A percentile compares a stretch with the other conserved stretches of the same genome.
phyloP scores from a whole-genome alignment of 2,329 filamentous ascomycete species.

The Cordyceps cateniannulata region DNA sequence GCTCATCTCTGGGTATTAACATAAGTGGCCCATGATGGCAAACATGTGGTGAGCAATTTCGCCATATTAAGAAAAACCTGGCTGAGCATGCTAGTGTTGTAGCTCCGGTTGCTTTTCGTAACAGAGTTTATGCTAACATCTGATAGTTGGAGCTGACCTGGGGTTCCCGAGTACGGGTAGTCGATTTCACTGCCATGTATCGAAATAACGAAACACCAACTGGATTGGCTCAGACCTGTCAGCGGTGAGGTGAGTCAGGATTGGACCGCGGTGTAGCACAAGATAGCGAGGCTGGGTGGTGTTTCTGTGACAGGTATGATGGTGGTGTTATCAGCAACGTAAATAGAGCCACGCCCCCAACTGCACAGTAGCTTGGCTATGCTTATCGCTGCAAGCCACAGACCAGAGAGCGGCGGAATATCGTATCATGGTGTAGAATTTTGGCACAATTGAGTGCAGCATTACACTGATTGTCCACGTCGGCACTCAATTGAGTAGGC shows the following conservation, averaged over 20 bases:
- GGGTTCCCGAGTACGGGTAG: not conserved
- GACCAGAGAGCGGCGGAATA: not conserved
- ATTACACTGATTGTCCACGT: not conserved
- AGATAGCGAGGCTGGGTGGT: not conserved
- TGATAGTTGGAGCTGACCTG: not conserved
- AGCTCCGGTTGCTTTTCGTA: slow-evolving; percentile 6
- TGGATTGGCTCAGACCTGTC: not conserved
- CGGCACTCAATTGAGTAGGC: not conserved
- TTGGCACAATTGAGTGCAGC: not conserved
- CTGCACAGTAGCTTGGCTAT: not conserved
- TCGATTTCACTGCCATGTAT: not conserved
- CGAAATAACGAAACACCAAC: not conserved
- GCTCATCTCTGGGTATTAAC: not conserved
- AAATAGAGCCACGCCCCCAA: not conserved
- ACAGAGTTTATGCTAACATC: slow-evolving; percentile 7
- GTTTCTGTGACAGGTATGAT: not conserved
- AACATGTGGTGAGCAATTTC: slow-evolving; percentile 11
- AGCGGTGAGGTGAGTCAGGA: slow-evolving; percentile 1
- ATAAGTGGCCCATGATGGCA: not conserved
- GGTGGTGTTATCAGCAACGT: slow-evolving; percentile 5
- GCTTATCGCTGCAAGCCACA: slow-evolving; percentile 9
- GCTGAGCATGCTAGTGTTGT: not conserved
- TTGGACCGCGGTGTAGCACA: not conserved
- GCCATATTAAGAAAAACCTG: not conserved
- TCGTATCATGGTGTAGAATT: not conserved